Conservation (phyloP, 495 filamentous ascomycete genomes). For the Aspergillus hancockii region DNA sequence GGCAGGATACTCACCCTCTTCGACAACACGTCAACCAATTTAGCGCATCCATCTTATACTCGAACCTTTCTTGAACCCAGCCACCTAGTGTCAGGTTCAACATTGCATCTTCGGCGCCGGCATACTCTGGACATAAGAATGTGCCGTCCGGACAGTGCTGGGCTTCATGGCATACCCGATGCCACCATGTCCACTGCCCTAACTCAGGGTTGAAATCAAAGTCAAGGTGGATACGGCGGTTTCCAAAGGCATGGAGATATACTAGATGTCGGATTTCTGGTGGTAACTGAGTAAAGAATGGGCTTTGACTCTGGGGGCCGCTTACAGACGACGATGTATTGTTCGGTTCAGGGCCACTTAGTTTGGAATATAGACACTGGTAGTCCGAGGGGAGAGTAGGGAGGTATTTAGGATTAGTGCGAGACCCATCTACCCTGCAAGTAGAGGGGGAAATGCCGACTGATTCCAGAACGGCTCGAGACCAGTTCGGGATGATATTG, state of each 20-base stretch:
- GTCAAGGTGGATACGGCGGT: constrained; percentile 14
- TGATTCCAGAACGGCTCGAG: constrained; percentile 11
- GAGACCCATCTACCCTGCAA: constrained; percentile 2
- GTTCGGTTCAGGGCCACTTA: background rate
- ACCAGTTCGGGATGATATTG: constrained; percentile 12
- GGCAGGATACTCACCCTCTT: constrained; percentile 8
- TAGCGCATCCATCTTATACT: constrained; percentile 15
- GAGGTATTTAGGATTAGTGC: background rate
- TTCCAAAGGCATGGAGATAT: constrained; percentile 11
- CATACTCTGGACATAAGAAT: constrained; percentile 16
- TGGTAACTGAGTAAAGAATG: constrained; percentile 12
- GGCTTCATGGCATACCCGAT: constrained; percentile 15
- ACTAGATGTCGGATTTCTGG: constrained; percentile 14
- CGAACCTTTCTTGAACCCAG: constrained; percentile 14
- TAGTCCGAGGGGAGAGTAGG: constrained; percentile 10
- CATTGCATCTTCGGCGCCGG: constrained; percentile 13
- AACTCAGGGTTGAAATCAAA: constrained; percentile 7
- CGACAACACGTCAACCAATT: constrained; percentile 11
- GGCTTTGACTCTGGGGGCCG: constrained; percentile 9
- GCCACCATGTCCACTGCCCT: constrained; percentile 15
- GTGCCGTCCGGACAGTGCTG: constrained; percentile 7
- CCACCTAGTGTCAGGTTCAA: constrained; percentile 2
- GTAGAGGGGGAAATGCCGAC: constrained; percentile 8
- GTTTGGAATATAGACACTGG: background rate
- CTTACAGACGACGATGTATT: background rate